Base-by-base conservation (phyloP, 345 rosid genomes). In the Schrenkiella parvula region DNA sequence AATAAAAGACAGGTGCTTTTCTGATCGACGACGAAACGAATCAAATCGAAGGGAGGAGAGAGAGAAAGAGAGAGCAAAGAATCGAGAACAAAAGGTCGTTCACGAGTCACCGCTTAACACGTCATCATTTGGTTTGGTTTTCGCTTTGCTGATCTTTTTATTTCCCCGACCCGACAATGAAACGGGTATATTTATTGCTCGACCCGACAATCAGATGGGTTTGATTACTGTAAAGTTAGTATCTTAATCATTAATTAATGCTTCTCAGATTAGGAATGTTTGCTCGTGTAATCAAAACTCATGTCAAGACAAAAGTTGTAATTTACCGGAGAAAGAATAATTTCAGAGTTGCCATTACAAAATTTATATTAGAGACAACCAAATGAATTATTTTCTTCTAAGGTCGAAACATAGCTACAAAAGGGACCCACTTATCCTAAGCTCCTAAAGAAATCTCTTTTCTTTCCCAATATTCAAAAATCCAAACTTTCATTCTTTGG, bases 341-440 rank as follows among this genome's bases (percentile, higher is more conserved):
- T 43, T 8, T 22, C 19, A 5, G 14, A 54, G 18, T 19, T 55
- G 53, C 43, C 54, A 26, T 18, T 28, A 21, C 44, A 3, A 51
- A 23, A 14, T 28, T 28, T 28, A 28, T 35, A 29, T 32, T 32
- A 19, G 6, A 28, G 3, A 52, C 3, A 26, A 4, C 22, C 7
- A 72, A 41, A 32, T 66, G 46, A 17, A 29, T 19, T 19, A 39
- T 2, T 58, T 50, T 59, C 46, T 68, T 75, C 7, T 48, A 64
- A 29, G 80, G 80, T 70, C 39, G 62, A n/a, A 59, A 71, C 58
- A 41, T 32, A 34, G 58, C 64, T 8, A 66, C n/a, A 59, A 18
- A 42, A n/a, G 19, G 88, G 86, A 56, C 90, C 98, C 86, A 82
- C 88, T 84, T 89, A 92, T 92, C 96, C 82, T 61, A 37, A 59